These are phyloP conservation scores for Lagenidium sp. DNA, from an alignment of 352 stramenopile species.

Conservation along the genomic window DNA sequence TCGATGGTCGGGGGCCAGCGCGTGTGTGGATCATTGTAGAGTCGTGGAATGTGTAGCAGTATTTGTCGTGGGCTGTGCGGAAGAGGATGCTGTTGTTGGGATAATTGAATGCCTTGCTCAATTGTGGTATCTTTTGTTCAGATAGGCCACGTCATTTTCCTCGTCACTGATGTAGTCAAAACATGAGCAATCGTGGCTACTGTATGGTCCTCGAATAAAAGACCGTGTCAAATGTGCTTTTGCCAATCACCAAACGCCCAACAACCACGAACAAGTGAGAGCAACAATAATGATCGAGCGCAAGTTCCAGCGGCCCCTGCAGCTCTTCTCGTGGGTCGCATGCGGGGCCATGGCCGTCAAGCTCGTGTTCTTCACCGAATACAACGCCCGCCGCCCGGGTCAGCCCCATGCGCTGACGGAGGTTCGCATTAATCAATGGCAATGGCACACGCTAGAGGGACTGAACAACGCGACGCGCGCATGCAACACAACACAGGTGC, in stretches of 20 bases:
- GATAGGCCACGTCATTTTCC: neutral
- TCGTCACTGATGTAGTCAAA: neutral
- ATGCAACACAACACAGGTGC: no score
- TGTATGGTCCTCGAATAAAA: no score
- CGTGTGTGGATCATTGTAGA: no score
- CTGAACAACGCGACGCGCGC: no score
- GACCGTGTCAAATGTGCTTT: no score
- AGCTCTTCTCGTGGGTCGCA: slow-evolving; percentile 75
- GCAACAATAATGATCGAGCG: slow-evolving; percentile 63
- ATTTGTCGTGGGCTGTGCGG: neutral
- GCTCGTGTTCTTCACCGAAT: slow-evolving; percentile 84
- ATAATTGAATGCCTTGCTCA: no score
- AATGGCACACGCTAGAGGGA: no score
- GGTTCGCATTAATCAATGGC: no score
- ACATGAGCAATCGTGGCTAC: no score
- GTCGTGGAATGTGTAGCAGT: neutral
- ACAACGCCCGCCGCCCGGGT: slow-evolving; percentile 34
- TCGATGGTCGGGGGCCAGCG: no score
- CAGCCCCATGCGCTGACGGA: slow-evolving; percentile 73
- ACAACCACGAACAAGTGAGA: neutral
- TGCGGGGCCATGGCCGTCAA: slow-evolving; percentile 77
- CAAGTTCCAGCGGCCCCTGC: slow-evolving; percentile 74
- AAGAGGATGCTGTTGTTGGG: no score
- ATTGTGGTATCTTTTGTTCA: neutral
- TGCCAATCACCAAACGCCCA: no score